Base-by-base conservation (phyloP, 345 rosid genomes). In the Cardamine chenopodiifolia region DNA sequence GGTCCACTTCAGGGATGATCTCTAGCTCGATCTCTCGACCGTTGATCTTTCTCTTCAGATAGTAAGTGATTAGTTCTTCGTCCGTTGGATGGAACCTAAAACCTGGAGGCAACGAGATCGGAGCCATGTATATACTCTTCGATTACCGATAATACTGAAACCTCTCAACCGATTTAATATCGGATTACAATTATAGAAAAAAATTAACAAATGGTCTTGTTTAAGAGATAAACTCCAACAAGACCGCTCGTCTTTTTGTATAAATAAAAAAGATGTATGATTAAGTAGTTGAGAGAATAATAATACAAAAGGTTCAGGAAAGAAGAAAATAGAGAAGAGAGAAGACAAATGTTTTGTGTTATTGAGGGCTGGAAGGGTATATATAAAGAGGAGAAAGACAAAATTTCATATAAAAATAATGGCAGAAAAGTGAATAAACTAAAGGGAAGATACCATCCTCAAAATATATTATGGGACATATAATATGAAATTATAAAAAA, bases 61-160 rank as follows among this genome's bases (percentile, higher is more conserved):
- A 90, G 73, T 90, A 88, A 22, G 86, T 82, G 40, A 90, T 83
- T 8, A 90, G 89, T 53, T 90, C 96, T 54, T 90, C 96, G 6
- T 90, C 96, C 1, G 96, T 90, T 5, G 96, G 93, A 62, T 89
- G 96, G 80, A 89, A 89, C 5, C 96, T 84, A 71, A 89, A 89
- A 70, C 96, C 92, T 2, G 96, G 91, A 31, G 96, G 96, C 81
- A 90, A 74, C 42, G 90, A 81, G 59, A 89, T 89, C 11, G 90
- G 89, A 63, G 86, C 86, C 95, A 89, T 87, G 10, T 60, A 2
- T 67, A 25, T 42, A 28, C 4, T 25, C 39, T 71, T 19, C 8
- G 28, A 5, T 20, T 35, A 17, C 18, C 15, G 13, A 45, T 2
- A 6, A 31, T 22, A 31, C 13, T 60, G 58, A 53, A 61, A 56